Evolutionary conservation across 2,329 filamentous ascomycete genomes (phyloP), one percentile per base, ranked within the genome.

Genomic region (Aspergillus fumigatus): DNA sequence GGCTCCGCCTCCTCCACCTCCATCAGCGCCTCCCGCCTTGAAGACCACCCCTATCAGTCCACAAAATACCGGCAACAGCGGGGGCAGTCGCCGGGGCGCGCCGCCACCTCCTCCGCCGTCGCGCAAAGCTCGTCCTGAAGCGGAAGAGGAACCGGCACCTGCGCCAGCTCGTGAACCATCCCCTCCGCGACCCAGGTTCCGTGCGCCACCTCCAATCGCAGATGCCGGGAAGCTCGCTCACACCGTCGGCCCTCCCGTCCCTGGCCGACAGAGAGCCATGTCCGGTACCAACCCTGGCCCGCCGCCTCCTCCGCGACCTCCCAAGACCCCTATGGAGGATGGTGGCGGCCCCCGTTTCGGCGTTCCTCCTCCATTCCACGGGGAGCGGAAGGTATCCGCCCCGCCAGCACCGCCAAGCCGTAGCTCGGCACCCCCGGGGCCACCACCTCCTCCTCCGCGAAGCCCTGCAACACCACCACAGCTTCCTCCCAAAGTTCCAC

Each of bases 161-260:
- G 76, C 77, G 40, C 84, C 89, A n/a, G 83, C 88, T 29, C 82
- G 86, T 67, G 88, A 90, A 58, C 84, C 88, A 14, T 86, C 87
- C 14, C 89, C 90, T 11, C 84, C 87, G 23, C 83, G 87, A 52
- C 84, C 85, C 8, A 83, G 82, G 65, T 97, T 96, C 77, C 83
- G 86, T 62, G 93, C 90, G 8, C 94, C 94, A 48, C 94, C 94
- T 35, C 90, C 93, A 2, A 76, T 97, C 58, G 85, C 90, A 54
- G 92, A 96, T 72, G 94, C 94, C 56, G 94, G 94, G 40, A 96
- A 90, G 74, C 94, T 85, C 69, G 91, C 88, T 3, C 81, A 87
- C 59, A 73, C 78, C 29, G 77, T 79, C 55, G 73, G 72, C 25
- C 79, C 75, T 56, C 63, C 78, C 21, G 75, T 74, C 54, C 70